These are phyloP conservation scores for Maudiozyma turicensis DNA, from an alignment of 805 yeast genomes.

Conservation along the genomic window DNA sequence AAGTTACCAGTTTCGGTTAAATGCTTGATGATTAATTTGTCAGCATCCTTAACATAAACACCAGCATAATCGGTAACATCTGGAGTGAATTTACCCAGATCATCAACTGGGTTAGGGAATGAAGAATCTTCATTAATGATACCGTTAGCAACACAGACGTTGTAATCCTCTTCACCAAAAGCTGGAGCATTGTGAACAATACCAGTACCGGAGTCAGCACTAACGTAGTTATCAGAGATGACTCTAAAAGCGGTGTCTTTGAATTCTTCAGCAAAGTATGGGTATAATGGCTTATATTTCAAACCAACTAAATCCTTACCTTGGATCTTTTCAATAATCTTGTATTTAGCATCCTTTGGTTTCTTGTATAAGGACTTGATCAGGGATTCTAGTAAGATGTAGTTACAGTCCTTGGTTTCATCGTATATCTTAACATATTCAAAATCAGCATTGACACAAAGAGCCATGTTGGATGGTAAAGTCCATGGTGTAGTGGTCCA, in stretches of 20 bases:
- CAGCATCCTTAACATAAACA: conserved; percentile 90
- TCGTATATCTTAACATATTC: conserved; percentile 90
- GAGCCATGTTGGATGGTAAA: conserved; percentile 83
- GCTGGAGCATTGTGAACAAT: conserved; percentile 98
- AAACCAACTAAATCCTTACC: conserved; percentile 76
- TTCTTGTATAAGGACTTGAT: conserved; percentile 83
- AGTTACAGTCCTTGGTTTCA: conserved; percentile 73
- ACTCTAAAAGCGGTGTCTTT: conserved; percentile 76
- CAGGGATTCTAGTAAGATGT: conserved; percentile 75
- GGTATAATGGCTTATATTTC: conserved; percentile 75
- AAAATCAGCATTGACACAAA: conserved; percentile 83
- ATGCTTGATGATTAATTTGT: conserved; percentile 76
- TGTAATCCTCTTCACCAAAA: conserved; percentile 97
- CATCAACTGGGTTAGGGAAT: conserved; percentile 95
- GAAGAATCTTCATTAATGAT: conserved; percentile 55
- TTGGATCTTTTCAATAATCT: conserved; percentile 65
- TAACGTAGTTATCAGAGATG: conserved; percentile 72
- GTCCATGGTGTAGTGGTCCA: conserved; percentile 99
- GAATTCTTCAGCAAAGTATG: conserved; percentile 68
- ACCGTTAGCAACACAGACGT: conserved; percentile 66
- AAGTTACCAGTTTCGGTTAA: conserved; percentile 71
- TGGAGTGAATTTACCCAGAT: conserved; percentile 71
- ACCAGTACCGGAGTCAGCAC: conserved; percentile 97
- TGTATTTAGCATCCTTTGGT: conserved; percentile 82
- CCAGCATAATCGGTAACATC: conserved; percentile 74